phyloP scores from a whole-genome alignment of 1,139 yeast genomes.

The Zygoascus hellenicus region DNA sequence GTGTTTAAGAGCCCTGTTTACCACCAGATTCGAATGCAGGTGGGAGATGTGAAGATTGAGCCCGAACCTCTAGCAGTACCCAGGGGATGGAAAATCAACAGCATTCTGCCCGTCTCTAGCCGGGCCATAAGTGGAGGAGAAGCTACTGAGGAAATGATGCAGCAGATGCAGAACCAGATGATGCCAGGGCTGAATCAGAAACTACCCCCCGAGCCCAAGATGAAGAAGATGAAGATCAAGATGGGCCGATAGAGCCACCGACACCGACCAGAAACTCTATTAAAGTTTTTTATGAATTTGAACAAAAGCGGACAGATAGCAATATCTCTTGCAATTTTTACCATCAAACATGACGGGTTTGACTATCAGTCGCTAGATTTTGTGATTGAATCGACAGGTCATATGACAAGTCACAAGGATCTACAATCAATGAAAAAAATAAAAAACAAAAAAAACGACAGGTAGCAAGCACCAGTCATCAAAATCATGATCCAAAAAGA shows the following conservation, averaged over 20 bases:
- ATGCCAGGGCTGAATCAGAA: constrained; percentile 26
- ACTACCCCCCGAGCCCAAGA: constrained; percentile 16
- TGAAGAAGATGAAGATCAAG: constrained; percentile 26
- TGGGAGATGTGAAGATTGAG: constrained; percentile 34
- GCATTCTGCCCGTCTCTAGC: constrained; percentile 80
- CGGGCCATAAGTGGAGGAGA: constrained; percentile 79
- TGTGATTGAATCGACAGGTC: too few species aligned
- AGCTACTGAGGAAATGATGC: constrained; percentile 59
- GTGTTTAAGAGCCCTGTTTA: constrained; percentile 56
- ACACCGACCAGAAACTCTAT: neutral
- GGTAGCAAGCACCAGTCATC: too few species aligned
- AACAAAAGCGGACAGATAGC: neutral
- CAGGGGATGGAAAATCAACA: constrained; percentile 77
- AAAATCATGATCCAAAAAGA: too few species aligned
- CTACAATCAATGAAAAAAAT: too few species aligned
- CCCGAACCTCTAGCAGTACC: constrained; percentile 70
- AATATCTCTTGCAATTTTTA: too few species aligned
- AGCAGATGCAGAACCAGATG: constrained; percentile 36
- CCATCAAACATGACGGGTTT: neutral
- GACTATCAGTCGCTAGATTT: neutral
- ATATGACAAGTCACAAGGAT: too few species aligned
- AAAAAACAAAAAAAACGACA: neutral
- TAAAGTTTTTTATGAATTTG: neutral
- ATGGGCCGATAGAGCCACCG: constrained; percentile 10
- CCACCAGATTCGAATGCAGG: constrained; percentile 38